Conservation (phyloP, 1,284 basidiomycete species). For the Phylloboletellus chloephorus region DNA sequence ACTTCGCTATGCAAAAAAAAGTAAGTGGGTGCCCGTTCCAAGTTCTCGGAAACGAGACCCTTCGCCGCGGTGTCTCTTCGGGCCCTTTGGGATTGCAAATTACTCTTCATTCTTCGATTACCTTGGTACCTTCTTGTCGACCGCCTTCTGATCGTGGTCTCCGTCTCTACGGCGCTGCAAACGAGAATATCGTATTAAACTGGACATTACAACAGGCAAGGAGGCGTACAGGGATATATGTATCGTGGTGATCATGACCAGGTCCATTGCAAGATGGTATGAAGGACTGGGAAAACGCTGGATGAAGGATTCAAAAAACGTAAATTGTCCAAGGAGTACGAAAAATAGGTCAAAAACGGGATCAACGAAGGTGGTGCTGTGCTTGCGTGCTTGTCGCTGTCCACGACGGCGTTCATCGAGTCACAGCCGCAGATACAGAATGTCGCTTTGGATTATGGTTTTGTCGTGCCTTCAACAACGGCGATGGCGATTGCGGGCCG, state of each 20-base stretch:
- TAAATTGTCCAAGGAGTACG: constrained; percentile 13
- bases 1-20: constrained; percentile 16
- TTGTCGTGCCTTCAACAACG: constrained; percentile 27
- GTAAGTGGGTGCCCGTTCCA: constrained; percentile 6
- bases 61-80: constrained; percentile 31
- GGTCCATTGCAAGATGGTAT: constrained; percentile 25
- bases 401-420: constrained; percentile 23
- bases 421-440: constrained; percentile 21
- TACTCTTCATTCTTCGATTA: constrained; percentile 19
- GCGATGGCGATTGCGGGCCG: constrained; percentile 24
- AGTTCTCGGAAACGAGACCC: constrained; percentile 8
- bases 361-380: not conserved
- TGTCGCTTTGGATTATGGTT: constrained; percentile 27
- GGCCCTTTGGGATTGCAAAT: constrained; percentile 22
- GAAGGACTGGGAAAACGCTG: constrained; percentile 2
- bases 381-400: constrained; percentile 15
- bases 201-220: constrained; percentile 19
- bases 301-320: constrained; percentile 8
- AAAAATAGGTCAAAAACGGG: constrained; percentile 7
- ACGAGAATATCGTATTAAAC: constrained; percentile 14
- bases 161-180: constrained; percentile 12
- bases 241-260: constrained; percentile 15
- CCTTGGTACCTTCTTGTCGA: constrained; percentile 12
- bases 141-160: constrained; percentile 8
- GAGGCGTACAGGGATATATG: constrained; percentile 12